A percentile compares a stretch with the other conserved stretches of the same genome.
Conservation (phyloP, 2,329 filamentous ascomycete genomes). For the Cordyceps cicadae region DNA sequence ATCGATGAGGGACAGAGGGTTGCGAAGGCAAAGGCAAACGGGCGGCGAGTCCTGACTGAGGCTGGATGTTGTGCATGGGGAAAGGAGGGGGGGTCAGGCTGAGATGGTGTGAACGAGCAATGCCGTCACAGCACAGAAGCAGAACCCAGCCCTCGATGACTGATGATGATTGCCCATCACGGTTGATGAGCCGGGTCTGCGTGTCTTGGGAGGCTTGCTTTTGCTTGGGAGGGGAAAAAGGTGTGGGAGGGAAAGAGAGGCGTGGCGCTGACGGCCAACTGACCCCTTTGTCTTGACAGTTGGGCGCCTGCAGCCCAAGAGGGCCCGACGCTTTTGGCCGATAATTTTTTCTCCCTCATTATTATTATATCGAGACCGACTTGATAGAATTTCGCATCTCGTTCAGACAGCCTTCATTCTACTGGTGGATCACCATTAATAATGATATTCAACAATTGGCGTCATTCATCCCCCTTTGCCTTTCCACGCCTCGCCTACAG, state of each 20-base stretch:
- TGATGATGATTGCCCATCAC: not conserved
- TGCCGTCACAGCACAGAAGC: too few species aligned
- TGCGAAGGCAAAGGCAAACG: not conserved
- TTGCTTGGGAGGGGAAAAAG: not conserved
- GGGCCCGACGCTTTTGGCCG: not conserved
- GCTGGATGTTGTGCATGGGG: conserved; percentile 5
- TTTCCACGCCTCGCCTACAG: conserved; percentile 7
- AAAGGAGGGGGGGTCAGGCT: not conserved
- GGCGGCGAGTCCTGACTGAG: not conserved
- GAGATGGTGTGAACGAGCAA: not conserved
- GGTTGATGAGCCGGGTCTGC: not conserved
- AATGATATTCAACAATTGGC: not conserved
- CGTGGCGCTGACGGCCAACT: not conserved
- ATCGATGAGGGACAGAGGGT: too few species aligned
- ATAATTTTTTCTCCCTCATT: not conserved
- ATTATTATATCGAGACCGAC: not conserved
- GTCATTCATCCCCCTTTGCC: not conserved
- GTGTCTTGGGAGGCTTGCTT: not conserved
- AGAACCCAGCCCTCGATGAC: not conserved
- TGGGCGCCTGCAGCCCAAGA: conserved; percentile 1
- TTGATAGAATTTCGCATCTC: too few species aligned
- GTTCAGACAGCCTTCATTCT: not conserved
- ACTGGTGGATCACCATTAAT: not conserved
- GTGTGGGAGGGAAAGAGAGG: not conserved
- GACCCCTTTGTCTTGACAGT: not conserved